Evolutionary conservation across 352 stramenopile genomes (phyloP).

Genomic region (Salisapilia sapeloensis): DNA sequence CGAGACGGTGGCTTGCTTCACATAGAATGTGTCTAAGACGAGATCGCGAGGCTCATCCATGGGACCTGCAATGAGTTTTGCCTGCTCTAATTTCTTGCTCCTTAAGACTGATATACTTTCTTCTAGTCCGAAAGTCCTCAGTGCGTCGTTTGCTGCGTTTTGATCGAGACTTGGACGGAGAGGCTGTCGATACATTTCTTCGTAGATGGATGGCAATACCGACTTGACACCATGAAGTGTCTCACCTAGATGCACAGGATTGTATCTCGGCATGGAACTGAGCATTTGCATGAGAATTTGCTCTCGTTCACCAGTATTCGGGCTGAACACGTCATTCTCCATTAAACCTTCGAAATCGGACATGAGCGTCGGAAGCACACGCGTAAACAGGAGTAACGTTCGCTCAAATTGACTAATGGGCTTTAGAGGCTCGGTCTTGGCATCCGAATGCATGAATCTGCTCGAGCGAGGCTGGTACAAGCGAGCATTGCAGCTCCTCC

Average conservation of each 20-base stretch:
- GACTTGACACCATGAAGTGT: constrained; percentile 17
- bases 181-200: constrained; percentile 39
- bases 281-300: constrained; percentile 34
- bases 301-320: constrained; percentile 10
- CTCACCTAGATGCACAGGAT: constrained; percentile 17
- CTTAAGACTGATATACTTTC: constrained; percentile 8
- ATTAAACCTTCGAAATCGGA: too few species aligned
- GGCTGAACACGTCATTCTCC: constrained; percentile 13
- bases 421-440: too few species aligned
- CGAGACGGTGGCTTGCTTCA: constrained; percentile 16
- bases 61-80: constrained; percentile 6
- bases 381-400: too few species aligned
- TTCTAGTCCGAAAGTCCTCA: constrained; percentile 10
- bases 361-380: too few species aligned
- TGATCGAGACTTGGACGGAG: constrained; percentile 2
- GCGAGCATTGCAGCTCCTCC: too few species aligned
- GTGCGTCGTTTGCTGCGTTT: constrained; percentile 6
- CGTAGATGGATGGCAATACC: constrained; percentile 18
- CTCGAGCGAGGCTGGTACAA: too few species aligned
- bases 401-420: too few species aligned
- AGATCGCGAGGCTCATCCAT: constrained; percentile 6
- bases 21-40: constrained; percentile 19
- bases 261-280: constrained; percentile 14
- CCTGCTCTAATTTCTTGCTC: constrained; percentile 9
- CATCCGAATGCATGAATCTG: too few species aligned